Base-by-base conservation (phyloP, 371 early-diverging fungal species). In the Haplosporangium sp. region DNA sequence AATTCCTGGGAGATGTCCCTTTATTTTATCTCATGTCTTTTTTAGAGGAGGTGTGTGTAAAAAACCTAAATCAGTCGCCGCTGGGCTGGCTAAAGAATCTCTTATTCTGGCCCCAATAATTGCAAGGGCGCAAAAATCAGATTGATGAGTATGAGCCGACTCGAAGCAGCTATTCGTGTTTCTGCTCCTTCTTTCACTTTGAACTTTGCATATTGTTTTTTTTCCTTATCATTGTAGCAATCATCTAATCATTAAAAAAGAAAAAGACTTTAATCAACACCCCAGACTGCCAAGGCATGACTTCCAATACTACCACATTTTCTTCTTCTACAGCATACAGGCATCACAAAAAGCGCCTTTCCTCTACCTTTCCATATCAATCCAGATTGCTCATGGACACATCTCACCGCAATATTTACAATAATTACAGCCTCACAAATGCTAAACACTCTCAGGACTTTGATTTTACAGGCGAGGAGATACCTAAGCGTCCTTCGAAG, bases 281-380 rank as follows among this genome's bases (percentile, higher is more conserved):
- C 35, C n/a, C 59, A 59, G 39, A 27, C 10, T 53, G 9, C 58
- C 45, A 38, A 65, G 17, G 39, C 57, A 68, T 61, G 50, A 37
- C 69, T 39, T 15, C 53, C 56, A 44, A 20, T n/a, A 20, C 35
- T 39, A 27, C 61, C 11, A 3, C 39, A 20, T 13, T 40, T 60
- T 8, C 61, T 44, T 62, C 63, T 8, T 61, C 62, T 35, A 15
- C 62, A 19, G 40, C 37, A 44, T 60, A 65, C 47, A 19, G 62
- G 20, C 68, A 58, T n/a, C 74, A 73, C 55, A 67, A 42, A 50
- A 73, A 73, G 38, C 74, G 67, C 17, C 68, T 27, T 0, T 73
- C 74, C 4, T 63, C 72, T 4, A 40, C 63, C 4, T 63, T 67
- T 42, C 58, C 40, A 13, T 45, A 40, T 20, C 62, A 58, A n/a